Base-by-base conservation (phyloP, 495 filamentous ascomycete species). In the Aspergillus avenaceus region DNA sequence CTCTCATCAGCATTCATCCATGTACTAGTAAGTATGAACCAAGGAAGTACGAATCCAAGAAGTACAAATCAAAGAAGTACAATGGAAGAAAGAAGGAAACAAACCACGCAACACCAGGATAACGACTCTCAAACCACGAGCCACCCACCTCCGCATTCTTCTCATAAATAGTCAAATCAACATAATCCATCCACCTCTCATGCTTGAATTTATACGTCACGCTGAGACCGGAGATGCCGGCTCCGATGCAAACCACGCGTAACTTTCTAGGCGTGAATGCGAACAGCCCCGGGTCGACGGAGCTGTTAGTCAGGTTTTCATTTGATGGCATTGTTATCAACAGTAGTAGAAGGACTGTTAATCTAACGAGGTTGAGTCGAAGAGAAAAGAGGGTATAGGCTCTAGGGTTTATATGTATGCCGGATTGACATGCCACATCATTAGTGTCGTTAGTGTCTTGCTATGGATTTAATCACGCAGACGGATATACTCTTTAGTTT, bases 171-270 rank as follows among this genome's bases (percentile, higher is more conserved):
- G 26, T 36, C 11, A 53, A 16, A 69, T 61, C 58, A 18, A 60
- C 45, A 41, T 59, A 53, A 18, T 54, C 49, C 40, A 66, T n/a
- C 7, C 52, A 54, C 22, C 52, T 52, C 32, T 63, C 51, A 26
- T 66, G 53, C 21, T 61, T 56, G 13, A 66, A 46, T 38, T 69
- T 63, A 44, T 66, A 61, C 2, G 68, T 65, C 8, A 71, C 43
- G 5, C 47, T 58, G 0, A 72, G 50, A 4, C 68, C 71, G 8
- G 68, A 68, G n/a, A 59, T 63, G 4, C 70, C 71, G 8, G 68
- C 70, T 4, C 71, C 71, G 19, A 74, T 56, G 42, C 62, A 72
- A 16, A 74, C 59, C 22, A 74, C 60, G 19, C 61, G 63, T 7
- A 72, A 48, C 41, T 57, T 55, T 6, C 67, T 60, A 41, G 66